A percentile compares a stretch with the other conserved stretches of the same genome.
These are phyloP conservation scores for Athelia sp. DNA, from an alignment of 1,284 basidiomycete genomes.

Conservation along the genomic window DNA sequence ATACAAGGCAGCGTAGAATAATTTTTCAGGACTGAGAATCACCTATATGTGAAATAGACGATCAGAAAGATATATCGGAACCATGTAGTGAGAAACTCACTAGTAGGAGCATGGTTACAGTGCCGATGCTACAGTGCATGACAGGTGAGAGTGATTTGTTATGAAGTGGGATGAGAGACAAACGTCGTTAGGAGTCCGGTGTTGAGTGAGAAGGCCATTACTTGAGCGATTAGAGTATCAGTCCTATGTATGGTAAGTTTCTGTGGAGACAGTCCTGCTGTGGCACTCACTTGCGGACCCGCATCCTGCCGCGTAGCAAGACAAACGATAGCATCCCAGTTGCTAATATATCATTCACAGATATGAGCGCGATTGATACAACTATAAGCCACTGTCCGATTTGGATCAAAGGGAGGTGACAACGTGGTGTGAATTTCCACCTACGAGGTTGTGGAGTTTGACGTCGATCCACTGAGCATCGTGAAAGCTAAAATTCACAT, in stretches of 20 bases:
- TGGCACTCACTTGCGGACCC: background rate
- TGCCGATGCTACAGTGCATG: background rate
- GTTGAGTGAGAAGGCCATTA: background rate
- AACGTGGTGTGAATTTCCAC: background rate
- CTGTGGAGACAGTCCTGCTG: background rate
- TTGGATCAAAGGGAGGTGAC: background rate
- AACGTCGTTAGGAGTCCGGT: background rate
- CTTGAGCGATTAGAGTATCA: background rate
- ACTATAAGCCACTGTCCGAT: background rate
- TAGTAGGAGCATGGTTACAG: background rate
- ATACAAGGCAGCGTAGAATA: background rate
- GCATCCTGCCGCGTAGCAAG: background rate
- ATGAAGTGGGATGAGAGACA: no score
- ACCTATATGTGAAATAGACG: background rate
- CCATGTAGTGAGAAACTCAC: background rate
- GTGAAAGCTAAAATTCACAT: background rate
- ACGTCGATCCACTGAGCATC: background rate
- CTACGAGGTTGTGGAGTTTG: background rate
- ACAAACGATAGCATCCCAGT: background rate
- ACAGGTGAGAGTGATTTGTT: background rate
- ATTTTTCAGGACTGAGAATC: background rate
- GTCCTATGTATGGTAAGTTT: background rate
- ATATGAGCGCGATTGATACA: background rate
- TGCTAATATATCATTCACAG: background rate
- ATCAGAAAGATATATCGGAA: background rate